phyloP scores from a whole-genome alignment of 768 basidiomycete genomes.

The Pholiota molesta region DNA sequence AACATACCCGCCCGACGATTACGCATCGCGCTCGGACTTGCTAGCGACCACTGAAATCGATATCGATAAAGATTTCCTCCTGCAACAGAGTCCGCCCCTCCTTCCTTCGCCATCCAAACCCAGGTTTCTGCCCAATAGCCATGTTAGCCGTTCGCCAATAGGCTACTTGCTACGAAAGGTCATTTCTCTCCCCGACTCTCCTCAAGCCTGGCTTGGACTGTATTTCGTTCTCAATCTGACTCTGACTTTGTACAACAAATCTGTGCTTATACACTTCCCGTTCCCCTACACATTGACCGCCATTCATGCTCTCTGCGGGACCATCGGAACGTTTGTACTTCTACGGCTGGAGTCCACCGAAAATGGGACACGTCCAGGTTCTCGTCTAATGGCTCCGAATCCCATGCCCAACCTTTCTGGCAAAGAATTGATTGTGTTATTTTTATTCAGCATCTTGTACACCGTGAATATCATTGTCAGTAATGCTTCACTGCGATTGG shows the following conservation, averaged over 20 bases:
- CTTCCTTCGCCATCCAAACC: slow-evolving; percentile 9
- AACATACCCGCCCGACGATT: slow-evolving; percentile 6
- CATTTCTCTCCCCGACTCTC: slow-evolving; percentile 20
- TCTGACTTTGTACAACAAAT: slow-evolving; percentile 95
- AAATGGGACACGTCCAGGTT: slow-evolving; percentile 7
- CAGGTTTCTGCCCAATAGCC: not conserved
- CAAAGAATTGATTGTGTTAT: slow-evolving; percentile 63
- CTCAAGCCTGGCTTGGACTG: slow-evolving; percentile 63
- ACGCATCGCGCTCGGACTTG: slow-evolving; percentile 3
- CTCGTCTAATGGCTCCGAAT: slow-evolving; percentile 8
- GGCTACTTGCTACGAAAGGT: not conserved
- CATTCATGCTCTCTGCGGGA: slow-evolving; percentile 85
- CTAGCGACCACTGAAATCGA: not conserved
- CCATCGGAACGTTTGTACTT: slow-evolving; percentile 75
- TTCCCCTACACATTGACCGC: slow-evolving; percentile 97
- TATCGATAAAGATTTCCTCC: slow-evolving; percentile 11
- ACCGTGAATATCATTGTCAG: slow-evolving; percentile 94
- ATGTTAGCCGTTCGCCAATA: not conserved
- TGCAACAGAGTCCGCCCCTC: slow-evolving; percentile 4
- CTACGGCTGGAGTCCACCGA: slow-evolving; percentile 35
- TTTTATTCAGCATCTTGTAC: slow-evolving; percentile 87
- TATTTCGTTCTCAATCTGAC: slow-evolving; percentile 93
- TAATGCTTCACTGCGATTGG: slow-evolving; percentile 86
- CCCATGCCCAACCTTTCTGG: slow-evolving; percentile 37
- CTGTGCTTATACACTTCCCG: slow-evolving; percentile 88